Percentiles rank a stretch among this genome's conserved stretches.
Evolutionary conservation across 2,329 filamentous ascomycete genomes (phyloP).

Genomic region (Dissoconium aciculare): DNA sequence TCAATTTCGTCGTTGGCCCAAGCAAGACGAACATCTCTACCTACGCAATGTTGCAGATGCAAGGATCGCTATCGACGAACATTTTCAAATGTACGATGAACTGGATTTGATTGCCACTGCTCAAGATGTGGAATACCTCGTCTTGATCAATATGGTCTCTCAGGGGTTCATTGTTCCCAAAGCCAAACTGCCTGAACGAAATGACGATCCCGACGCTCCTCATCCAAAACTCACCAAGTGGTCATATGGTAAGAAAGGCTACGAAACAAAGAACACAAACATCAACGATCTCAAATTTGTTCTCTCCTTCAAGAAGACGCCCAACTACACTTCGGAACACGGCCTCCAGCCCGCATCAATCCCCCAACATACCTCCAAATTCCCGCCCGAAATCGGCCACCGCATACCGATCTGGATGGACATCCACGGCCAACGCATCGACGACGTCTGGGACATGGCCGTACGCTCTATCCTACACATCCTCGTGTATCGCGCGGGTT

Average conservation of each 20-base stretch:
- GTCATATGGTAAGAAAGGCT: constrained; percentile 56
- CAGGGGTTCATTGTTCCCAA: constrained; percentile 41
- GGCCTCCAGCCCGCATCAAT: constrained; percentile 32
- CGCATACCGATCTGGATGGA: constrained; percentile 57
- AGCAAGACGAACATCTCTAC: constrained; percentile 14
- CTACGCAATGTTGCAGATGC: constrained; percentile 17
- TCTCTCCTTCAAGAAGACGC: constrained; percentile 44
- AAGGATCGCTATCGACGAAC: constrained; percentile 11
- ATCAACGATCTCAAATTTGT: constrained; percentile 51
- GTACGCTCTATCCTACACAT: constrained; percentile 48
- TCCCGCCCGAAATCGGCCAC: constrained; percentile 10
- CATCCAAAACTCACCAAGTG: constrained; percentile 39
- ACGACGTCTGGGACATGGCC: constrained; percentile 48
- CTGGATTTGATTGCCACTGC: constrained; percentile 41
- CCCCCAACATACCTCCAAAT: constrained; percentile 5
- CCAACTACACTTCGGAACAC: constrained; percentile 42
- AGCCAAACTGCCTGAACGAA: constrained; percentile 44
- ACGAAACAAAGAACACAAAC: constrained; percentile 54
- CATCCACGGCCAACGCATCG: constrained; percentile 46
- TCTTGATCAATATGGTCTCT: constrained; percentile 50
- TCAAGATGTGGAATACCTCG: constrained; percentile 51
- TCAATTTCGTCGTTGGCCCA: constrained; percentile 40
- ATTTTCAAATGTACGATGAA: constrained; percentile 24
- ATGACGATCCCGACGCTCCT: constrained; percentile 31
- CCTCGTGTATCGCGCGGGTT: constrained; percentile 47